Conservation (phyloP, 1,139 yeast species). For the Citeromyces hawaiiensis region DNA sequence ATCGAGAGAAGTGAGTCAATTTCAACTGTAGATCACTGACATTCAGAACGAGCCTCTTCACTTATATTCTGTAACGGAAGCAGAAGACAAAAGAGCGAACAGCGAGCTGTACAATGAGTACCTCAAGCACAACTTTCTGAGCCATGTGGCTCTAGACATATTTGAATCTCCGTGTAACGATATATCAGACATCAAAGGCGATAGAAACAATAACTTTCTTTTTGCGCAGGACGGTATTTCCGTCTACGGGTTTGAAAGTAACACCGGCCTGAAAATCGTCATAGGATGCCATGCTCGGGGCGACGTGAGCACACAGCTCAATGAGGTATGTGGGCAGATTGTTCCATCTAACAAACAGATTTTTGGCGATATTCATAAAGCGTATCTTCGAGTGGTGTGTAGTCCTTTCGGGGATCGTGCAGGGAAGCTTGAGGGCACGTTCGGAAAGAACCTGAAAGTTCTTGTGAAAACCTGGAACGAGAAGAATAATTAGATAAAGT, state of each 20-base stretch:
- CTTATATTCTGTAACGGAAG: not conserved
- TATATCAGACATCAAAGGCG: slow-evolving; percentile 12
- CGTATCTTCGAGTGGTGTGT: slow-evolving; percentile 35
- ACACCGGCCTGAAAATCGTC: slow-evolving; percentile 46
- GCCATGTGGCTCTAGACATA: slow-evolving; percentile 57
- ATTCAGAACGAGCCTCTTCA: not conserved
- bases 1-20: not conserved
- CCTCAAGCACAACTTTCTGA: slow-evolving; percentile 45
- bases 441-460: slow-evolving; percentile 1
- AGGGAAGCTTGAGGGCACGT: slow-evolving; percentile 2
- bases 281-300: slow-evolving; percentile 27
- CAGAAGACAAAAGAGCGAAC: not conserved
- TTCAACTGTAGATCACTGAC: not conserved
- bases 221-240: slow-evolving; percentile 49
- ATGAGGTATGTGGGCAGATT: slow-evolving; percentile 2
- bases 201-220: slow-evolving; percentile 16
- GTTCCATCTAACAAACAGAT: slow-evolving; percentile 11
- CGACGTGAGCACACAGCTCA: slow-evolving; percentile 10
- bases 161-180: slow-evolving; percentile 38
- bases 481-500: not conserved
- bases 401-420: slow-evolving; percentile 34
- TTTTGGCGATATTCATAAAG: slow-evolving; percentile 30
- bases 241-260: slow-evolving; percentile 50
- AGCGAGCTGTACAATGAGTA: slow-evolving; percentile 19
- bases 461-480: not conserved